Base-by-base conservation (phyloP, 805 yeast species). In the Saturnispora quitensis region DNA sequence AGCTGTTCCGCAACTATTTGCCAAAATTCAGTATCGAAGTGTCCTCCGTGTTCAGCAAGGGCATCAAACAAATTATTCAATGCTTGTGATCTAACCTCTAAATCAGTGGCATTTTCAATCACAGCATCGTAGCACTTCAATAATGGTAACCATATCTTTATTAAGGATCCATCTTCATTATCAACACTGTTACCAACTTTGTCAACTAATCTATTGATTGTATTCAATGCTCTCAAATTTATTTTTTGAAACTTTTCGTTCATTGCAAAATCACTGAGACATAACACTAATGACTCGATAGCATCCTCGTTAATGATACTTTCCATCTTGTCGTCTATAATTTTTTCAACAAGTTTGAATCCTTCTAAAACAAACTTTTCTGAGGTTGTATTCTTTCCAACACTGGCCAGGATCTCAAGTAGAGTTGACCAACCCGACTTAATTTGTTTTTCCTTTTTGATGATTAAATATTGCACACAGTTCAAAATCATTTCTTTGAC, bases 371-470 rank as follows among this genome's bases (percentile, higher is more conserved):
- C 90, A 54, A 86, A 70, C 6, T 74, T 58, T 57, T 82, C 89
- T 51, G 73, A 72, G 28, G 70, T 68, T 20, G 78, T 82, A 46
- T 70, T 71, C 17, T 36, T 56, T 3, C 96, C 91, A 5, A 95
- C 89, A 48, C 76, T 81, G 5, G 83, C 78, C 56, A 91, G 77
- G 2, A 88, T 85, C 25, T 81, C 85, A 61, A 93, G 81, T 50
- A 95, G 82, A 0, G 98, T 82, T 54, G 79, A 80, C 99, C 99
- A 93, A 45, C 99, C 99, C 18, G 97, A 89, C 63, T 81, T 84
- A 56, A 93, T 86, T 53, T 79, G 76, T 15, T 69, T 72, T 4
- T 90, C 80, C 60, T 89, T 86, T 25, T 89, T 82, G 55, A 80
- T 71, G 40, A 93, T 81, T 82, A 95, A 84, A 62, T 89, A 91